Evolutionary conservation across 208 protist genomes (phyloP).

Genomic region (Endotrypanum monterogeii): DNA sequence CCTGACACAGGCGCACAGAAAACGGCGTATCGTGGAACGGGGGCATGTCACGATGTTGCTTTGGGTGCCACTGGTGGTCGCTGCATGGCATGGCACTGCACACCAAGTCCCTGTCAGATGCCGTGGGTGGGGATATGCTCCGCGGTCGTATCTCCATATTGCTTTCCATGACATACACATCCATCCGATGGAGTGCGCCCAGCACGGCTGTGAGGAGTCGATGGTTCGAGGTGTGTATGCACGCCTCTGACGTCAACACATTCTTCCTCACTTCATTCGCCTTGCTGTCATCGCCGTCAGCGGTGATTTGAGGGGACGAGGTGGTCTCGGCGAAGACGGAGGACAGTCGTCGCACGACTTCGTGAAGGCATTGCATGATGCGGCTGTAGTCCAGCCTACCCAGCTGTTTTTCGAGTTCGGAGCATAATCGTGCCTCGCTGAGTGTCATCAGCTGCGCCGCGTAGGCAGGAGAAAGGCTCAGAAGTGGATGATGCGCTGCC

Average conservation of each 20-base stretch:
- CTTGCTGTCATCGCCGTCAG: neutral
- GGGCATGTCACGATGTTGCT: neutral
- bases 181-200: slow-evolving; percentile 6
- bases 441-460: slow-evolving; percentile 27
- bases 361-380: slow-evolving; percentile 58
- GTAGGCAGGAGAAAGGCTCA: slow-evolving; percentile 35
- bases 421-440: slow-evolving; percentile 27
- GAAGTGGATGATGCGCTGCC: neutral
- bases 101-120: neutral
- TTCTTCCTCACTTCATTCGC: neutral
- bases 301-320: neutral
- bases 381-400: slow-evolving; percentile 33
- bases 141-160: slow-evolving; percentile 1
- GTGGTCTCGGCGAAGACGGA: neutral
- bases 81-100: neutral
- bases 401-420: slow-evolving; percentile 33
- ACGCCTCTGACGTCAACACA: too few relatives aligned
- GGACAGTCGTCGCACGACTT: slow-evolving; percentile 27
- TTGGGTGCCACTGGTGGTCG: neutral
- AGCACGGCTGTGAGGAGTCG: slow-evolving; percentile 11
- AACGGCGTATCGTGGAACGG: neutral
- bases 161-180: slow-evolving; percentile 28
- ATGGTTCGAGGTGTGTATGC: neutral
- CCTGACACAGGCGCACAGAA: slow-evolving; percentile 22
- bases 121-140: neutral